Evolutionary conservation across 306 rosid species (phyloP).

Genomic region (Lathyrus aphaca): DNA sequence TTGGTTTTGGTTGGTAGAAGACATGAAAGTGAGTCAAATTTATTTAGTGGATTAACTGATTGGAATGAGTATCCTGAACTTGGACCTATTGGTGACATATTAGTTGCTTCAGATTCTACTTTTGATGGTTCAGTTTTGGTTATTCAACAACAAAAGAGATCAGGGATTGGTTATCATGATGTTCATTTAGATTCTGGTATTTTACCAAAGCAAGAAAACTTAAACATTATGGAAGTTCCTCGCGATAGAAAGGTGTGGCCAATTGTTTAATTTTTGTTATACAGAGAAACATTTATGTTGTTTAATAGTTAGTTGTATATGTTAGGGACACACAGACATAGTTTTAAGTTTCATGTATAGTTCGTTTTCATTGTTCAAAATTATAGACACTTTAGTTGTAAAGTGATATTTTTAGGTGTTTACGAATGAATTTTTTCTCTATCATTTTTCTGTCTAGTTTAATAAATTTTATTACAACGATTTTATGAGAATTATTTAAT

Average conservation of each 20-base stretch:
- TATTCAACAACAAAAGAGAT: slow-evolving; percentile 56
- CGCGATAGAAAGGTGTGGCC: background rate
- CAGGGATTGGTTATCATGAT: slow-evolving; percentile 5
- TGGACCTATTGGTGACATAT: slow-evolving; percentile 61
- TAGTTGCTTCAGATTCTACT: slow-evolving; percentile 46
- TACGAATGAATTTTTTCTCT: too few species aligned
- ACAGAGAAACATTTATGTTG: too few species aligned
- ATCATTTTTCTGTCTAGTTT: too few species aligned
- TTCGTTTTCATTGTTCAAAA: too few species aligned
- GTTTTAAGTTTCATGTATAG: too few species aligned
- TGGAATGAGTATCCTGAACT: slow-evolving; percentile 74
- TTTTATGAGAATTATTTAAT: too few species aligned
- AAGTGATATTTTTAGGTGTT: too few species aligned
- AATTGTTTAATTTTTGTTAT: background rate
- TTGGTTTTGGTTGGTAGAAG: slow-evolving; percentile 60
- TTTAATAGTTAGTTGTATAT: too few species aligned
- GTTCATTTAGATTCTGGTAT: background rate
- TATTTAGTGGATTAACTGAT: slow-evolving; percentile 52
- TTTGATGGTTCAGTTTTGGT: slow-evolving; percentile 53
- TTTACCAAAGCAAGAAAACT: background rate
- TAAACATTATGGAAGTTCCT: slow-evolving; percentile 23
- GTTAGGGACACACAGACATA: too few species aligned
- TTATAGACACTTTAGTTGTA: too few species aligned
- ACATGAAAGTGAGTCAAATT: slow-evolving; percentile 41
- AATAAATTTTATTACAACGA: too few species aligned